Conservation (phyloP, 2,329 filamentous ascomycete species). For the Rutstroemia sydowiana region DNA sequence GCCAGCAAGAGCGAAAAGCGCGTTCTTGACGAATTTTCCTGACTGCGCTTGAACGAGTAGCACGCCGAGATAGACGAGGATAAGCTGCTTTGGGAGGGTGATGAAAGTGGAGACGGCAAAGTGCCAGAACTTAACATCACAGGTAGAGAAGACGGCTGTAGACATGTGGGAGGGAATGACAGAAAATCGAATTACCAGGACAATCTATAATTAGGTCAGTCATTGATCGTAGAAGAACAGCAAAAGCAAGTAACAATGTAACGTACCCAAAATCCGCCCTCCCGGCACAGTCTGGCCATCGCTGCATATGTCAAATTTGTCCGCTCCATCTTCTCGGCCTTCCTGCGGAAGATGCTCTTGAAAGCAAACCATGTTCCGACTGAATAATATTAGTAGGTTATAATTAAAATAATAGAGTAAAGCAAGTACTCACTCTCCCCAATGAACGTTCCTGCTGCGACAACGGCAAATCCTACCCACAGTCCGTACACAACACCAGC, state of each 20-base stretch:
- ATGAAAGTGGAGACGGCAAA: constrained; percentile 35
- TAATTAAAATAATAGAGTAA: not conserved
- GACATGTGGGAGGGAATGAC: constrained; percentile 37
- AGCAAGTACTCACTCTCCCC: constrained; percentile 30
- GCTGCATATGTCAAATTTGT: constrained; percentile 36
- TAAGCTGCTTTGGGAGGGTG: constrained; percentile 36
- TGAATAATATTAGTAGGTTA: not conserved
- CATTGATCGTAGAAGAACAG: not conserved
- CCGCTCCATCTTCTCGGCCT: constrained; percentile 33
- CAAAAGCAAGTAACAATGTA: not conserved
- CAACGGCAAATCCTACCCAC: constrained; percentile 36
- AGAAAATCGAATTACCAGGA: constrained; percentile 36
- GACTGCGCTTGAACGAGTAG: constrained; percentile 29
- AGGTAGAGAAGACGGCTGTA: constrained; percentile 38
- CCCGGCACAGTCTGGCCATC: constrained; percentile 34
- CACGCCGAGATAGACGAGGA: constrained; percentile 36
- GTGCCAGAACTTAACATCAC: constrained; percentile 36
- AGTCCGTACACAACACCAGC: constrained; percentile 36
- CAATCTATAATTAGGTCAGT: constrained; percentile 25
- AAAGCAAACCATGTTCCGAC: constrained; percentile 36
- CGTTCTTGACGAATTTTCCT: constrained; percentile 28
- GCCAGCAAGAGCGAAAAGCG: constrained; percentile 18
- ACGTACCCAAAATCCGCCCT: constrained; percentile 35
- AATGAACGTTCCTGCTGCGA: constrained; percentile 35
- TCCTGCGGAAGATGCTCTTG: constrained; percentile 32